Base-by-base conservation (phyloP, 768 basidiomycete genomes). In the Cystofilobasidium capitatum region DNA sequence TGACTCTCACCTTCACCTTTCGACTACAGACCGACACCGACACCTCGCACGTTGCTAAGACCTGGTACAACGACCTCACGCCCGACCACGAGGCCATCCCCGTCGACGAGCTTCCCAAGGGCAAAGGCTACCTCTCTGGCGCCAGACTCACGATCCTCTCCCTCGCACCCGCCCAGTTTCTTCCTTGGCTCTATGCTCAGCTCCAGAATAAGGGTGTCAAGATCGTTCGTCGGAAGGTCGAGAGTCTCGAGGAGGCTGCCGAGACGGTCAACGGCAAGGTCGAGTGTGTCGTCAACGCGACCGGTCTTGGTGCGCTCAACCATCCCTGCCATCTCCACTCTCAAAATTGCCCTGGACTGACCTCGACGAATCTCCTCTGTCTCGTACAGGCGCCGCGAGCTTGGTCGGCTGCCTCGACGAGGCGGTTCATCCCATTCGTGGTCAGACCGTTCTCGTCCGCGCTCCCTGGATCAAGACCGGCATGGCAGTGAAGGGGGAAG, bases 231-330 rank as follows among this genome's bases (percentile, higher is more conserved):
- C 77, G 76, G 40, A 72, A 77, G 29, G 73, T 85, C 26, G 74
- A 71, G 29, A 80, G 79, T 57, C 70, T 85, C 63, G 81, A 80
- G 64, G 81, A 84, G 59, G 79, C 81, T 12, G 78, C 80, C 44
- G 74, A 76, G n/a, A 49, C 80, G 1, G 57, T 66, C 26, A 16
- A 31, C 51, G 70, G 74, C 20, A 78, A 69, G 16, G 73, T 74
- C 13, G 44, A 79, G 40, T 71, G 82, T n/a, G 77, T 86, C 17
- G 75, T 86, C 65, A 86, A 86, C 62, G 83, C 84, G 7, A 79
- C 82, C 0, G 81, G 81, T 13, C 78, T 86, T 10, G 85, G n/a
- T n/a, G n/a, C n/a, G 84, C 20, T 31, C 33, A 17, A 33, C 35
- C 24, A n/a, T 17, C 40, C 62, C 16, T 47, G 4, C 33, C 14